Conservation (phyloP, 2,329 filamentous ascomycete species). For the Botrytis cinerea region DNA sequence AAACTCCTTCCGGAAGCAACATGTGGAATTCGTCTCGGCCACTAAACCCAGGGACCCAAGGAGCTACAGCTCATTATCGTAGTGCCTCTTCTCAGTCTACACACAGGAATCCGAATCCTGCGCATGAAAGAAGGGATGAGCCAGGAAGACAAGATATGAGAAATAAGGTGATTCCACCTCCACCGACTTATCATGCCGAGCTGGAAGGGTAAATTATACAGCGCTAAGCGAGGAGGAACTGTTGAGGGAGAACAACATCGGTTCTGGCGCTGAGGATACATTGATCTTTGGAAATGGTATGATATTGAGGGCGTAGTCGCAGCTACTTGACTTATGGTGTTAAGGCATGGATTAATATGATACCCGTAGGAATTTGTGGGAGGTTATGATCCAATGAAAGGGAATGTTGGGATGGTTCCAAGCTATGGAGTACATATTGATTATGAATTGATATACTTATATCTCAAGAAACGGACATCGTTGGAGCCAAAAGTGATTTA, state of each 20-base stretch:
- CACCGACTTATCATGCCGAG: conserved; percentile 14
- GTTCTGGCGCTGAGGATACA: background rate
- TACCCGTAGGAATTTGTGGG: conserved; percentile 12
- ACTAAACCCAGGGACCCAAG: background rate
- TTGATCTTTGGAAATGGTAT: background rate
- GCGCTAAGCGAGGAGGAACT: background rate
- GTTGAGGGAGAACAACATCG: background rate
- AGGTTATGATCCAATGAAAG: background rate
- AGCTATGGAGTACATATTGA: background rate
- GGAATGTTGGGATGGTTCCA: background rate
- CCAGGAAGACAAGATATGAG: background rate
- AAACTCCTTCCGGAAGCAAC: background rate
- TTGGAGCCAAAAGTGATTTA: background rate
- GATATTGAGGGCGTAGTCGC: background rate
- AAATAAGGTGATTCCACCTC: background rate
- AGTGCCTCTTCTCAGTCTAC: conserved; percentile 4
- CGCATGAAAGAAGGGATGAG: background rate
- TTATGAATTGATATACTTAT: background rate
- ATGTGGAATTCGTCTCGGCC: conserved; percentile 8
- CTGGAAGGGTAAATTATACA: conserved; percentile 11
- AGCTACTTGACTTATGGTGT: background rate
- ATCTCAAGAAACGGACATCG: background rate
- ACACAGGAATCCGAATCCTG: background rate
- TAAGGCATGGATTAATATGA: conserved; percentile 5
- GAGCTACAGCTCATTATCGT: conserved; percentile 6